Evolutionary conservation across 768 basidiomycete genomes (phyloP).

Genomic region (Phanerochaete sordida): DNA sequence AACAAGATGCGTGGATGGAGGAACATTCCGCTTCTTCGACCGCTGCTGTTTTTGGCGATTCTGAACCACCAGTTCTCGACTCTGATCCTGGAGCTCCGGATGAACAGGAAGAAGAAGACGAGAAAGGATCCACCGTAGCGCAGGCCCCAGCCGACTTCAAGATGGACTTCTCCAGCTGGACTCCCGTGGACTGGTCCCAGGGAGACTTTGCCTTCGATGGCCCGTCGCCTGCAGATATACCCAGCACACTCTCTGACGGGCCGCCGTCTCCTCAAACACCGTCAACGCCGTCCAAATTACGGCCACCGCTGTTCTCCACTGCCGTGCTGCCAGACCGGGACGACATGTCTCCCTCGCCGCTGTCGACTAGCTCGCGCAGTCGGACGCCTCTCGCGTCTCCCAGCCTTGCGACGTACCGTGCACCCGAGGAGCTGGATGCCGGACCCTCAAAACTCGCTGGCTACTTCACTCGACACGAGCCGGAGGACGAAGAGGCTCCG

Average conservation of each 20-base stretch:
- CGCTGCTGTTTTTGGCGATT: not conserved
- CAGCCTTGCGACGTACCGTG: conserved; percentile 33
- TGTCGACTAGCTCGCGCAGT: conserved; percentile 9
- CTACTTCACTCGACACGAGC: conserved; percentile 12
- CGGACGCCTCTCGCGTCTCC: conserved; percentile 31
- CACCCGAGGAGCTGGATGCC: conserved; percentile 35
- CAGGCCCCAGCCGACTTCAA: not conserved
- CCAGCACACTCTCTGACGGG: not conserved
- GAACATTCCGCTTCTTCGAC: not conserved
- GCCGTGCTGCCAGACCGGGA: conserved; percentile 18
- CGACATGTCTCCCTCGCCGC: conserved; percentile 3
- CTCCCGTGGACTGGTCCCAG: not conserved
- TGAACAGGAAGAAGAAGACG: not conserved
- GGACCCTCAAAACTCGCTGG: conserved; percentile 10
- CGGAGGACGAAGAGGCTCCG: not conserved
- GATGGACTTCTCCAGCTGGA: conserved; percentile 10
- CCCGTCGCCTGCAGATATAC: not conserved
- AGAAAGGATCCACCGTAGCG: not conserved
- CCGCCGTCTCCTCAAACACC: not conserved
- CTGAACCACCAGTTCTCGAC: not conserved
- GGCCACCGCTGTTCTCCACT: conserved; percentile 20
- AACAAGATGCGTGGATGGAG: conserved; percentile 5
- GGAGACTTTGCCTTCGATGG: not conserved
- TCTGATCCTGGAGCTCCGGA: not conserved
- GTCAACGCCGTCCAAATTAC: conserved; percentile 2